Evolutionary conservation across 108 stramenopile genomes (phyloP).

Genomic region (Nitzschia putrida): DNA sequence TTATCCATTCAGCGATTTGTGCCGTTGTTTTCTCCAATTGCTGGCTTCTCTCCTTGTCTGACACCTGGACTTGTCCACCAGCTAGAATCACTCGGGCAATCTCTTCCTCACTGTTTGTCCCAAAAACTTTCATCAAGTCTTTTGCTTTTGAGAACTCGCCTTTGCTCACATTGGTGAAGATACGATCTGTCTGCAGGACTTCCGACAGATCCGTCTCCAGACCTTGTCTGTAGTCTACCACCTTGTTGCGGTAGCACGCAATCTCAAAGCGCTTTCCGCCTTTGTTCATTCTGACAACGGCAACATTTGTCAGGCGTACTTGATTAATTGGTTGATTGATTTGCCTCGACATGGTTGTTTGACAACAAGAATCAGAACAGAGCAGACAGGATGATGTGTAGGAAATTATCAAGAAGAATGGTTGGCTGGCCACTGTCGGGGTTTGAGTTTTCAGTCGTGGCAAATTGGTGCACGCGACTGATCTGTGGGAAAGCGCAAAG

Average conservation of each 20-base stretch:
- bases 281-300: constrained; percentile 87
- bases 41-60: constrained; percentile 87
- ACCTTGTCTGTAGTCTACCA: constrained; percentile 94
- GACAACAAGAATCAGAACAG: too few species aligned
- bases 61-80: constrained; percentile 90
- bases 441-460: too few species aligned
- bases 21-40: constrained; percentile 72
- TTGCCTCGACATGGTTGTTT: constrained; percentile 33
- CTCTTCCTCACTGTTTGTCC: constrained; percentile 75
- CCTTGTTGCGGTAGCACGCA: constrained; percentile 97
- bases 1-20: constrained; percentile 92
- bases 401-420: too few species aligned
- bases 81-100: constrained; percentile 82
- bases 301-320: constrained; percentile 98
- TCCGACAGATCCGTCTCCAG: constrained; percentile 96
- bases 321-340: constrained; percentile 90
- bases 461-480: too few species aligned
- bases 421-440: too few species aligned
- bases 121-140: constrained; percentile 87
- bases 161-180: constrained; percentile 96
- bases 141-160: constrained; percentile 91
- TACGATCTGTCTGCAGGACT: constrained; percentile 94
- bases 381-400: too few species aligned
- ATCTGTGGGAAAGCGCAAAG: too few species aligned
- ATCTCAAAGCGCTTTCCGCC: constrained; percentile 97